Base-by-base conservation (phyloP, 768 basidiomycete species). In the Suillus hirtellus region DNA sequence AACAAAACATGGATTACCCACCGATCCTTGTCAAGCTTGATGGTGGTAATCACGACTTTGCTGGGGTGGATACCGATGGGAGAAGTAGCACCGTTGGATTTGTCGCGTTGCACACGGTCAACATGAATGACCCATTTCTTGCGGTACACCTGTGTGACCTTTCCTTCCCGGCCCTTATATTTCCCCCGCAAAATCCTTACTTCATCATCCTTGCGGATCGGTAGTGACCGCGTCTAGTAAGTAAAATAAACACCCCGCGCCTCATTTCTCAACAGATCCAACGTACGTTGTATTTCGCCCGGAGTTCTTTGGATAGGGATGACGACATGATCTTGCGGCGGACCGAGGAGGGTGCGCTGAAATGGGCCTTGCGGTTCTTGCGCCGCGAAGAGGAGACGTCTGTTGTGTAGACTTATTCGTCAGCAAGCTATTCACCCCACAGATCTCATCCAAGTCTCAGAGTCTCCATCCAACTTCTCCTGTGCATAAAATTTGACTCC, bases 111-210 rank as follows among this genome's bases (percentile, higher is more conserved):
- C 62, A 99, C 95, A 75, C 96, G 93, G 80, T 99, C 96, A 75
- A 99, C 92, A 80, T 98, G 90, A 78, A 99, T 91, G 61, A 98
- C 93, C 92, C 93, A 99, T 79, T 96, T 96, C 89, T 96, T 96
- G 78, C 96, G 92, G 86, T 96, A 96, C 68, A 98, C 96, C 80
- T 95, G 90, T 64, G 93, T 93, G 66, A 99, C 89, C 82, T 98
- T 98, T 73, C 96, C 96, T 84, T 99, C 96, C 75, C 95, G 88
- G 59, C 97, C 96, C 85, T 97, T 97, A 87, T 97, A 95, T 79
- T 96, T 96, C 62, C 96, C 96, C 68, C 96, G 87, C 65, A 98
- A 93, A 71, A 99, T 95, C 74, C 90, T 84, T 68, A 99, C 96
- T 81, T 99, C 96, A 77, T 99, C 96, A 71, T 98, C 96, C 79